Conservation (phyloP, 1,139 yeast species). For the Pichia norvegensis region DNA sequence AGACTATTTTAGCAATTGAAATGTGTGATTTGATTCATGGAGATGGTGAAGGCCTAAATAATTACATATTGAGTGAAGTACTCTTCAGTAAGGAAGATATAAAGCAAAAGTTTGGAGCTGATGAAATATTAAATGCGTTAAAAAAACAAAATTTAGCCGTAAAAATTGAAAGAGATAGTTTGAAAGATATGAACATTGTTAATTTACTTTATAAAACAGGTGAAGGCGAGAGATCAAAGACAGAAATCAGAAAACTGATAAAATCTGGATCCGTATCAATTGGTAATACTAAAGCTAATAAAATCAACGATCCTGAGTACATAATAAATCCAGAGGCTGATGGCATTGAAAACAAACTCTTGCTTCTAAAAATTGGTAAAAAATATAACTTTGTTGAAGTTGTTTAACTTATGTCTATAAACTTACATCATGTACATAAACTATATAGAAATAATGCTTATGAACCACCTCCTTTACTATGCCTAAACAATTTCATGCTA, state of each 20-base stretch:
- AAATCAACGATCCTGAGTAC: constrained; percentile 44
- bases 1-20: constrained; percentile 69
- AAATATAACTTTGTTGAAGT: constrained; percentile 52
- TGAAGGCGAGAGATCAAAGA: constrained; percentile 36
- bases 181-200: constrained; percentile 14
- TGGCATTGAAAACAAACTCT: constrained; percentile 50
- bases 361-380: constrained; percentile 72
- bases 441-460: constrained; percentile 3
- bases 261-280: constrained; percentile 65
- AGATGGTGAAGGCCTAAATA: constrained; percentile 50
- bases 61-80: constrained; percentile 26
- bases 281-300: constrained; percentile 51
- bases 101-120: constrained; percentile 39
- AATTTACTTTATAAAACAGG: constrained; percentile 18
- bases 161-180: constrained; percentile 31
- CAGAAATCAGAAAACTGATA: constrained; percentile 48
- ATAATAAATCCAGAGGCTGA: constrained; percentile 38
- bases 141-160: constrained; percentile 52
- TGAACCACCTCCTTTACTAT: constrained; percentile 51
- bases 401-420: constrained; percentile 12
- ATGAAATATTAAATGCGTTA: constrained; percentile 52
- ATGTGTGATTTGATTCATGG: constrained; percentile 88
- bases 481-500: constrained; percentile 69
- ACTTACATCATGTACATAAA: constrained; percentile 3
- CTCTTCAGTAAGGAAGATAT: constrained; percentile 21